Evolutionary conservation across 768 basidiomycete genomes (phyloP), one percentile per base, ranked within the genome.

Genomic region (Hemileccinum rubropunctum): DNA sequence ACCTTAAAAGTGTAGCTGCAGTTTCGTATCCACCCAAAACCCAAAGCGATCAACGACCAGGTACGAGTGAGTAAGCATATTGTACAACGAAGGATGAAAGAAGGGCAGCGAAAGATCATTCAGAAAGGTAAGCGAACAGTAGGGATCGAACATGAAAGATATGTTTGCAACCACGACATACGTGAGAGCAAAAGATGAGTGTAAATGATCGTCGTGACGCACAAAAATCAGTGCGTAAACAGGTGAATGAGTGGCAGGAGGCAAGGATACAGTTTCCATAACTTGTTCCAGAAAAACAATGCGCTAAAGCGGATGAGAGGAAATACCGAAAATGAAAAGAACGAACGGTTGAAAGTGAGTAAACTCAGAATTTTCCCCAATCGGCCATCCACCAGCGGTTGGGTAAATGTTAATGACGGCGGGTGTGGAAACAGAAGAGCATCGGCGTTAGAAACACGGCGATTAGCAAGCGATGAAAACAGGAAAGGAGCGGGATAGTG

Each of bases 41-140:
- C 50, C 45, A 11, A 32, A 37, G 46, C 44, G 44, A 52, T 63
- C 63, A 53, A 65, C 53, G 26, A 32, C 17, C 13, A 2, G 40
- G 51, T 30, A 15, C 21, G 17, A 20, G 28, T 10, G 15, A 30
- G 28, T 7, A 34, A 36, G 30, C 6, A 14, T 53, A 34, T 44
- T 53, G 50, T 62, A 63, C 63, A 65, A 45, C 21, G 35, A 47
- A 48, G 18, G 34, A 54, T 15, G 26, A 51, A 54, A 51, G 43
- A 50, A 44, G 32, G 47, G 23, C 0, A 5, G 17, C 17, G 36
- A 32, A 28, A 27, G 28, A 30, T 30, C 28, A 43, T 44, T 33
- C 17, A 3, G 30, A 6, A 13, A 44, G 15, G n/a, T 3, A n/a
- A 45, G 37, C 9, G 23, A 27, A 13, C 6, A 37, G 14, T 45